phyloP scores from a whole-genome alignment of 1,284 basidiomycete species.

The Afroboletus lepidellus region DNA sequence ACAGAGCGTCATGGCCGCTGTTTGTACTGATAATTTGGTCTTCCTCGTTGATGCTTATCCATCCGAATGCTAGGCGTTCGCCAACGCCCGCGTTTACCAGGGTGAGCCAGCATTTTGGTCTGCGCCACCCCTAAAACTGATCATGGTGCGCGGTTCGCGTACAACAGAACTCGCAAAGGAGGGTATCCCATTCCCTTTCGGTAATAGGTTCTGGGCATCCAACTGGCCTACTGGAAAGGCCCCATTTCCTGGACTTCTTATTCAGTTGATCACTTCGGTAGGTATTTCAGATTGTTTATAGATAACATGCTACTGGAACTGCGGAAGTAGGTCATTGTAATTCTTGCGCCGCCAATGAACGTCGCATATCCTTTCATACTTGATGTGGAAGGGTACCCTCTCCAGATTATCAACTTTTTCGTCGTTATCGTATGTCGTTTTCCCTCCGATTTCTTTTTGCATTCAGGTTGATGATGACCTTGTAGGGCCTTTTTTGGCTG shows the following conservation, averaged over 20 bases:
- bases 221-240: slow-evolving; percentile 41
- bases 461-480: background rate
- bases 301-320: background rate
- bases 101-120: slow-evolving; percentile 21
- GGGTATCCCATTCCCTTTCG: slow-evolving; percentile 40
- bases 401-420: slow-evolving; percentile 56
- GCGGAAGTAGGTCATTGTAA: slow-evolving; percentile 42
- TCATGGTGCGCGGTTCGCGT: background rate
- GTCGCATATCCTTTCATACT: slow-evolving; percentile 55
- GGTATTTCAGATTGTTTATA: background rate
- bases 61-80: slow-evolving; percentile 38
- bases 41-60: background rate
- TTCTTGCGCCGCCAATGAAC: slow-evolving; percentile 44
- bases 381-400: slow-evolving; percentile 57
- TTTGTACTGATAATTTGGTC: slow-evolving; percentile 10
- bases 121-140: background rate
- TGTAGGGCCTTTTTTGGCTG: slow-evolving; percentile 56
- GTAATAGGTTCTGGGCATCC: slow-evolving; percentile 39
- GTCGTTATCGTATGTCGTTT: slow-evolving; percentile 43
- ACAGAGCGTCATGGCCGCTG: slow-evolving; percentile 38
- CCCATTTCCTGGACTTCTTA: slow-evolving; percentile 39
- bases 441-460: background rate
- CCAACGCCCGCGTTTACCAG: slow-evolving; percentile 47
- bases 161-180: slow-evolving; percentile 42
- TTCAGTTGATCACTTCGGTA: slow-evolving; percentile 36